Evolutionary conservation across 106 monocot genomes (phyloP).

Genomic region (Platanthera zijinensis): DNA sequence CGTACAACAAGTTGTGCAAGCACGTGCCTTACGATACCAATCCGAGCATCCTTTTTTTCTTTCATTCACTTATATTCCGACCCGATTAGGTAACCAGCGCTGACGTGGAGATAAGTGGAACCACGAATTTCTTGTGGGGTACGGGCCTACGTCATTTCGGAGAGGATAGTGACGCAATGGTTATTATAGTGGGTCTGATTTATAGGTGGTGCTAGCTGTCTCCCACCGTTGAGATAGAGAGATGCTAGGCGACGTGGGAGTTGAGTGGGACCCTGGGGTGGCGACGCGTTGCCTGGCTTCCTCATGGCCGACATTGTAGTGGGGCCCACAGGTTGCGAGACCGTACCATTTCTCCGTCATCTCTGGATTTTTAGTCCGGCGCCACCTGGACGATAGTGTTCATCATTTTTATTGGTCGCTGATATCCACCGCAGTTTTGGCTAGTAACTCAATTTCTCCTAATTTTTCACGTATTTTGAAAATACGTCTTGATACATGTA

Average conservation of each 20-base stretch:
- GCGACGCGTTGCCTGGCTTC: slow-evolving; percentile 4
- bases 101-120: neutral
- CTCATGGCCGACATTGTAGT: slow-evolving; percentile 6
- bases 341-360: neutral
- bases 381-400: too few relatives aligned
- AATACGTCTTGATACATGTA: too few relatives aligned
- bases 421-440: too few relatives aligned
- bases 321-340: neutral
- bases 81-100: neutral
- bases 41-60: neutral
- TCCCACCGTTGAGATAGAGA: neutral
- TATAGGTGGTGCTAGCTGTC: slow-evolving; percentile 1
- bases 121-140: neutral
- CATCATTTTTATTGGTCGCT: too few relatives aligned
- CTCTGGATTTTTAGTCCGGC: neutral
- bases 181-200: neutral
- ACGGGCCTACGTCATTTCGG: neutral
- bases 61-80: neutral
- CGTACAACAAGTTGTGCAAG: neutral
- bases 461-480: too few relatives aligned
- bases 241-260: neutral
- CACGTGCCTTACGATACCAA: neutral
- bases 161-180: neutral
- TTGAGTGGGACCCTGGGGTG: slow-evolving; percentile 1
- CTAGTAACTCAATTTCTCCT: too few relatives aligned